A percentile compares a stretch with the other conserved stretches of the same genome.
phyloP scores from a whole-genome alignment of 805 yeast genomes.

The Cyberlindnera subsufficiens region DNA sequence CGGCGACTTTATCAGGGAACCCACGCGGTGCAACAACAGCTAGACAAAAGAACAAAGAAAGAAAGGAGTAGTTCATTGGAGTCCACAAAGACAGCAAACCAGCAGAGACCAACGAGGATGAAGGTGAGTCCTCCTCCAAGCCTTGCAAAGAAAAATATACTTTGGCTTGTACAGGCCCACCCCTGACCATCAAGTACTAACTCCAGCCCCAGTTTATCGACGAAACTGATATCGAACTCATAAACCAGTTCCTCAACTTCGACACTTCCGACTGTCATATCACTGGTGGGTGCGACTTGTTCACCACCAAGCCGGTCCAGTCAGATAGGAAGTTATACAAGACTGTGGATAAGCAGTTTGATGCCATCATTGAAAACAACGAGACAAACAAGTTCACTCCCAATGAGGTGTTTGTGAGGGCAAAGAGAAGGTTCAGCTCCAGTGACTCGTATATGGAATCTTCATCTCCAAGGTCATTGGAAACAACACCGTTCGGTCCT shows the following conservation, averaged over 20 bases:
- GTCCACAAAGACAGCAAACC: too few relatives aligned
- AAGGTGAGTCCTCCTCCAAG: too few relatives aligned
- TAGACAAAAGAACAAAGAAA: too few relatives aligned
- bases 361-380: conserved; percentile 33
- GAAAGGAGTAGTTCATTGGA: too few relatives aligned
- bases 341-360: conserved; percentile 77
- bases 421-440: conserved; percentile 33
- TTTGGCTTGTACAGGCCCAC: not conserved
- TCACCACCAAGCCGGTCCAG: conserved; percentile 90
- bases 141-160: too few relatives aligned
- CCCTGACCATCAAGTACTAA: conserved; percentile 1
- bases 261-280: conserved; percentile 71
- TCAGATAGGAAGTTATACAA: conserved; percentile 85
- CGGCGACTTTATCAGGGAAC: too few relatives aligned
- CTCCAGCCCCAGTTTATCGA: conserved; percentile 66
- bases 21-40: too few relatives aligned
- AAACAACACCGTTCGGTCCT: conserved; percentile 80
- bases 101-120: too few relatives aligned
- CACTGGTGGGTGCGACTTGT: conserved; percentile 86
- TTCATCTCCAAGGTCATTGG: conserved; percentile 12
- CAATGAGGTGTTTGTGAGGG: conserved; percentile 31
- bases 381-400: conserved; percentile 14
- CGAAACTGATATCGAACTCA: conserved; percentile 85
- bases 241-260: conserved; percentile 80
- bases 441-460: conserved; percentile 8